phyloP scores from a whole-genome alignment of 2,329 filamentous ascomycete species.

The Ambrosiella beaveri region DNA sequence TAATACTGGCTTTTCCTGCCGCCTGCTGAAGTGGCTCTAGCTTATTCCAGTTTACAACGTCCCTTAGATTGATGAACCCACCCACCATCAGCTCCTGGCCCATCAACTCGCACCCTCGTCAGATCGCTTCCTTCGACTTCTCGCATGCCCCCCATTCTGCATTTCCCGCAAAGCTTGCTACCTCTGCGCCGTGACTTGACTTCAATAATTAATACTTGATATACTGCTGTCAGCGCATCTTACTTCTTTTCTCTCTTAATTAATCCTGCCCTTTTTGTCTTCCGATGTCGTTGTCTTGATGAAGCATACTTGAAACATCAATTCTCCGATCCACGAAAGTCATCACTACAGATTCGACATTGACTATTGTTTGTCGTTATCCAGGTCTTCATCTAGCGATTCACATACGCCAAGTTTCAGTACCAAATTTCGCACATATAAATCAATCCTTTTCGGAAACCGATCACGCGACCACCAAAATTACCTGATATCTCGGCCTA shows the following conservation, averaged over 20 bases:
- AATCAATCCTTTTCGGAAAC: neutral
- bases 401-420: too few species aligned
- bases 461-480: conserved; percentile 2
- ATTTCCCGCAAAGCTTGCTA: neutral
- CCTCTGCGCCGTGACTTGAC: neutral
- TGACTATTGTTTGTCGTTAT: too few species aligned
- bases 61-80: neutral
- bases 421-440: neutral
- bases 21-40: neutral
- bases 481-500: neutral
- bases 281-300: neutral
- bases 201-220: neutral
- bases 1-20: neutral
- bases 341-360: too few species aligned
- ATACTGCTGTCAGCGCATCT: neutral
- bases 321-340: too few species aligned
- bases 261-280: neutral
- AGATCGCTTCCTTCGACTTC: neutral
- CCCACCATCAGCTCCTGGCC: neutral
- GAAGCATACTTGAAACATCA: neutral
- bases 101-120: neutral
- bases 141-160: neutral
- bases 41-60: neutral
- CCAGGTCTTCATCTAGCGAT: too few species aligned
- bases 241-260: conserved; percentile 1